Percentiles rank a stretch among this genome's conserved stretches.
These are phyloP conservation scores for Heliamphora pulchella DNA, from an alignment of 179 eudicot genomes.

Conservation along the genomic window DNA sequence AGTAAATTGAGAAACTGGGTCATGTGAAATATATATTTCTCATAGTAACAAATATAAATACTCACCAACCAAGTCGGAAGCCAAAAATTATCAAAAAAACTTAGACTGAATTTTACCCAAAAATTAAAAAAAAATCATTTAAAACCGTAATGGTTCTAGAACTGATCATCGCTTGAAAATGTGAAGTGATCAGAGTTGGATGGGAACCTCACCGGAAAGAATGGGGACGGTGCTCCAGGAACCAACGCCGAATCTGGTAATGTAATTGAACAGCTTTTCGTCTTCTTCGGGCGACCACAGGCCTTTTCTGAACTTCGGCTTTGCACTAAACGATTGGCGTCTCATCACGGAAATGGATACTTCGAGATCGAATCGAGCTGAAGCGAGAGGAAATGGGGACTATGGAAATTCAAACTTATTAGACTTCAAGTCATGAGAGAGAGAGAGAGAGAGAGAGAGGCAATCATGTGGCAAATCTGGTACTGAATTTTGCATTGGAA, in stretches of 20 bases:
- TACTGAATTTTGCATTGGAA: slow-evolving; percentile 10
- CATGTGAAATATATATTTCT: too few relatives aligned
- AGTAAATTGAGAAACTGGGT: too few relatives aligned
- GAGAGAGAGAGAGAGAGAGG: slow-evolving; percentile 22
- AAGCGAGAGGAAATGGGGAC: too few relatives aligned
- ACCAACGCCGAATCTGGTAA: slow-evolving; percentile 64
- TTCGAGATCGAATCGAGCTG: too few relatives aligned
- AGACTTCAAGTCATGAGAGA: slow-evolving; percentile 47
- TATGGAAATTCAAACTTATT: slow-evolving; percentile 33
- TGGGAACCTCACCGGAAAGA: slow-evolving; percentile 42
- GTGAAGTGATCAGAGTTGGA: neutral
- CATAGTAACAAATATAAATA: too few relatives aligned
- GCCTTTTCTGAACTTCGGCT: slow-evolving; percentile 74
- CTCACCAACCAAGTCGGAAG: too few relatives aligned
- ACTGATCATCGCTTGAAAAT: too few relatives aligned
- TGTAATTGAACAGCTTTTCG: slow-evolving; percentile 52
- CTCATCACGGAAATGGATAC: slow-evolving; percentile 33
- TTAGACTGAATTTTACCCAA: too few relatives aligned
- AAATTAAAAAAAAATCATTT: too few relatives aligned
- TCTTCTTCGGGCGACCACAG: slow-evolving; percentile 60
- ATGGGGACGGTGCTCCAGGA: slow-evolving; percentile 89
- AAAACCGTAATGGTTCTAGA: too few relatives aligned
- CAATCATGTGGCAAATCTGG: slow-evolving; percentile 40
- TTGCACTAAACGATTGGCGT: slow-evolving; percentile 44
- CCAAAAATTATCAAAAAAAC: too few relatives aligned